Percentiles rank a stretch among this genome's conserved stretches.
Conservation (phyloP, 169 alveolate species). For the Cryptosporidium ubiquitum region DNA sequence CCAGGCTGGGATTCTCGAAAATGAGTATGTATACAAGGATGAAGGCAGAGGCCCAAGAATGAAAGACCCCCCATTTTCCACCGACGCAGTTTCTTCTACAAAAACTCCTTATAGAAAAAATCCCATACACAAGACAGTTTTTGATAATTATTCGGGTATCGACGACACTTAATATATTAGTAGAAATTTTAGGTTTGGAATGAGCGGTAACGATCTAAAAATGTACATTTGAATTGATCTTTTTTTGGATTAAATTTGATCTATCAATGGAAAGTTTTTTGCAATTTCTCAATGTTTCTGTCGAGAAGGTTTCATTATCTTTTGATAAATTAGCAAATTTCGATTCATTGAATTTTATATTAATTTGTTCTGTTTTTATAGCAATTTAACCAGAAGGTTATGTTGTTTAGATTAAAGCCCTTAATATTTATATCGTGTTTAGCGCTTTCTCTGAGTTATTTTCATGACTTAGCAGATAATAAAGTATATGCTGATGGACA, state of each 20-base stretch:
- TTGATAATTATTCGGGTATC: background rate
- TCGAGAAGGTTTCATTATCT: background rate
- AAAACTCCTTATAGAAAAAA: background rate
- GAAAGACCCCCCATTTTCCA: conserved; percentile 23
- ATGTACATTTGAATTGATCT: background rate
- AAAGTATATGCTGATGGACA: background rate
- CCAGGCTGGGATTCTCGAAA: background rate
- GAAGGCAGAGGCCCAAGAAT: conserved; percentile 62
- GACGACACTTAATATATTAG: background rate
- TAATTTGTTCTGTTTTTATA: background rate
- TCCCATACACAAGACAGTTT: conserved; percentile 30
- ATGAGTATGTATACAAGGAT: conserved; percentile 24
- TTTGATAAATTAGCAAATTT: too few relatives aligned
- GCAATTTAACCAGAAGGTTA: too few relatives aligned
- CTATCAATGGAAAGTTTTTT: too few relatives aligned
- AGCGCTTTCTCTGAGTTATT: background rate
- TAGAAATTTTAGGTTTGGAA: background rate
- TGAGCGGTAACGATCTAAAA: background rate
- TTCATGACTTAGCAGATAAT: background rate
- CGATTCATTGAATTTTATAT: background rate
- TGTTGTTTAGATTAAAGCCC: background rate
- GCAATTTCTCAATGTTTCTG: background rate
- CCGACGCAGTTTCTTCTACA: conserved; percentile 24
- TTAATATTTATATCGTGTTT: background rate
- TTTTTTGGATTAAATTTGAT: background rate